Conservation (phyloP, 1,284 basidiomycete genomes). For the Ceratobasidium sp. region DNA sequence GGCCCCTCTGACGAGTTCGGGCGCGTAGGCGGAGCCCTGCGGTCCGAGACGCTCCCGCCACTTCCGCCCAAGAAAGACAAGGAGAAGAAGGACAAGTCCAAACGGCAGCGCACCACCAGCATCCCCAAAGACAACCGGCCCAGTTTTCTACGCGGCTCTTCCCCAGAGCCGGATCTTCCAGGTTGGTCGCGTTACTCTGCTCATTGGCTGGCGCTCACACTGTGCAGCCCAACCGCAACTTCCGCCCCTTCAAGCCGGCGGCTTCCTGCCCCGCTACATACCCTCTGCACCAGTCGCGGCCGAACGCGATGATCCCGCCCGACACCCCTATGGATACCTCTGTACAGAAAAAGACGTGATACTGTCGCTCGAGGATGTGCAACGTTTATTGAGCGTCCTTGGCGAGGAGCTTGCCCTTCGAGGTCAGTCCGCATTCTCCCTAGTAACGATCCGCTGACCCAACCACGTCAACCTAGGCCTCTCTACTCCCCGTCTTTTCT, state of each 20-base stretch:
- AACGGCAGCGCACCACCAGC: conserved; percentile 44
- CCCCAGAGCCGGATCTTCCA: conserved; percentile 26
- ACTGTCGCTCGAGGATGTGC: conserved; percentile 78
- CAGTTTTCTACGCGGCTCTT: conserved; percentile 20
- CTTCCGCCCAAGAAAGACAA: conserved; percentile 61
- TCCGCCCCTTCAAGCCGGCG: conserved; percentile 66
- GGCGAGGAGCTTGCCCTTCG: conserved; percentile 76
- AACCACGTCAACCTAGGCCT: conserved; percentile 63
- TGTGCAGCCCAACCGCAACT: conserved; percentile 44
- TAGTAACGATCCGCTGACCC: not conserved
- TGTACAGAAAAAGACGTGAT: conserved; percentile 76
- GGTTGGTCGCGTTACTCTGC: not conserved
- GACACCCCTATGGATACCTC: conserved; percentile 69
- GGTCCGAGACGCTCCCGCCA: conserved; percentile 55
- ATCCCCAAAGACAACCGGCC: conserved; percentile 34
- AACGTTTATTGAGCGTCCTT: conserved; percentile 73
- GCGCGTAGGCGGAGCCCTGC: conserved; percentile 59
- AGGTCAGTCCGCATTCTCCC: conserved; percentile 50
- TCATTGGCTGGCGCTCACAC: not conserved
- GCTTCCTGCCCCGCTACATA: conserved; percentile 69
- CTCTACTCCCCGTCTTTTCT: conserved; percentile 89
- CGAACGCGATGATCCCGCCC: conserved; percentile 43
- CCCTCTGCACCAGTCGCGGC: conserved; percentile 43
- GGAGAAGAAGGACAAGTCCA: conserved; percentile 62
- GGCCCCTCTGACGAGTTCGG: conserved; percentile 71